Conservation (phyloP, 371 early-diverging fungal species). For the Vairimorpha apis region DNA sequence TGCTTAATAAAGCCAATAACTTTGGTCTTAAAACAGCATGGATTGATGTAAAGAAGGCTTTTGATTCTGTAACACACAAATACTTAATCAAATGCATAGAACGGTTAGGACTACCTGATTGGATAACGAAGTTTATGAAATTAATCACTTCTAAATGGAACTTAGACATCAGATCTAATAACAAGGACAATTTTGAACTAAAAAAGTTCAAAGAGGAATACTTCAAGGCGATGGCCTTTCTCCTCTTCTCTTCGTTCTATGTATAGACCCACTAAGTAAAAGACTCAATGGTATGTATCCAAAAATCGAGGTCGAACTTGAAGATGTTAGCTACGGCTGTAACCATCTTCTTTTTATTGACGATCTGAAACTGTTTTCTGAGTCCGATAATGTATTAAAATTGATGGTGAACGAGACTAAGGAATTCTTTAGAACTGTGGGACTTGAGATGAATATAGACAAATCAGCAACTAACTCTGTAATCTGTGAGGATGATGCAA, state of each 20-base stretch:
- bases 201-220: neutral
- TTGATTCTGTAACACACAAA: neutral
- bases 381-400: neutral
- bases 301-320: neutral
- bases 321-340: neutral
- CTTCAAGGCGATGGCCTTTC: conserved; percentile 21
- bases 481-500: neutral
- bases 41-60: neutral
- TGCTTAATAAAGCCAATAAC: neutral
- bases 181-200: neutral
- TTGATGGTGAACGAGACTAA: neutral
- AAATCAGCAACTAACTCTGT: neutral
- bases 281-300: neutral
- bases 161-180: neutral
- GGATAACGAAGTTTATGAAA: neutral
- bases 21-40: neutral
- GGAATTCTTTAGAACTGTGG: neutral
- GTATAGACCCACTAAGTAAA: conserved; percentile 23
- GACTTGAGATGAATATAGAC: neutral
- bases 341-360: neutral
- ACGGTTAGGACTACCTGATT: neutral
- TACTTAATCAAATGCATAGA: conserved; percentile 1
- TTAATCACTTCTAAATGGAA: neutral
- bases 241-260: conserved; percentile 14
- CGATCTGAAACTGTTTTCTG: neutral